Conservation (phyloP, 1,284 basidiomycete species). For the Volvariella surrecta region DNA sequence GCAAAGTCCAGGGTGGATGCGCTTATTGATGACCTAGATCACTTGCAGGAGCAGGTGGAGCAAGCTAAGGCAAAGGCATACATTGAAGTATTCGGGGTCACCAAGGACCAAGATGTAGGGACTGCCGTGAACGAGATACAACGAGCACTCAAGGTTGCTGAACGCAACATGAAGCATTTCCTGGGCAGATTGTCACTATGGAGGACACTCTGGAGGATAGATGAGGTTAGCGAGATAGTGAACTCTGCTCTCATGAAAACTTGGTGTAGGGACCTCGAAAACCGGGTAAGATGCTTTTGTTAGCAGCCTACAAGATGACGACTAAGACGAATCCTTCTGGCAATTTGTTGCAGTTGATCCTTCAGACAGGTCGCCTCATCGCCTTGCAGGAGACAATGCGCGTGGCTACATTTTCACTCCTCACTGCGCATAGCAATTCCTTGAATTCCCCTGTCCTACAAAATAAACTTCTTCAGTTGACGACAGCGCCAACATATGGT, state of each 20-base stretch:
- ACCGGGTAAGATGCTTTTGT: conserved; percentile 36
- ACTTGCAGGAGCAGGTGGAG: conserved; percentile 19
- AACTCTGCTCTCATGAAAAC: conserved; percentile 38
- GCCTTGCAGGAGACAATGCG: conserved; percentile 42
- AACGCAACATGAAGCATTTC: conserved; percentile 39
- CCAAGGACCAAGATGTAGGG: conserved; percentile 12
- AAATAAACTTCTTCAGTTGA: conserved; percentile 57
- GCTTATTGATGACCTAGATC: conserved; percentile 17
- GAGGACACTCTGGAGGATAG: conserved; percentile 57
- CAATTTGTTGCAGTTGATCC: conserved; percentile 57
- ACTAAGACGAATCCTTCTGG: too few relatives aligned
- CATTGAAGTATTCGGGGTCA: conserved; percentile 17
- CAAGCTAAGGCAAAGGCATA: conserved; percentile 19
- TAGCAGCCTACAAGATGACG: neutral
- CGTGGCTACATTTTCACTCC: conserved; percentile 30
- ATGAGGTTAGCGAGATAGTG: conserved; percentile 61
- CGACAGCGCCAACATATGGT: conserved; percentile 36
- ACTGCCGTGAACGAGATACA: conserved; percentile 32
- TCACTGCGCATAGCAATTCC: conserved; percentile 26
- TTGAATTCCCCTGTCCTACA: conserved; percentile 60
- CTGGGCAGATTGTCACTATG: conserved; percentile 60
- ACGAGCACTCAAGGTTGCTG: conserved; percentile 39
- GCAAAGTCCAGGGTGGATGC: conserved; percentile 18
- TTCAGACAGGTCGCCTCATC: conserved; percentile 63
- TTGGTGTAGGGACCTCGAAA: conserved; percentile 64